phyloP scores from a whole-genome alignment of 192 early-diverging fungal genomes.

The Linnemannia zychae region DNA sequence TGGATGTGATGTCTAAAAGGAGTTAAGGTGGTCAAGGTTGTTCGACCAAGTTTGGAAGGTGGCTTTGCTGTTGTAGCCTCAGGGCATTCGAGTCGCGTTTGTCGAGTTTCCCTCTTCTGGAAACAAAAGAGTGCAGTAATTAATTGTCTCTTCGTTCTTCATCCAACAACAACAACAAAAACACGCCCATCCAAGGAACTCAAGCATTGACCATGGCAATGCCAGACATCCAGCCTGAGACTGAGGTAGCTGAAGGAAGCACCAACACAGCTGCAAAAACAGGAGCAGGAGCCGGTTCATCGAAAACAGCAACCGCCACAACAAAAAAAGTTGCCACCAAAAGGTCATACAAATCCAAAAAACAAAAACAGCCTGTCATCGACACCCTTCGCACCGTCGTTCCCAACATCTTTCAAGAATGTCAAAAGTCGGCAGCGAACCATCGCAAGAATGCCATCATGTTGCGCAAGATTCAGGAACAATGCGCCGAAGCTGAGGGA shows the following conservation, averaged over 20 bases:
- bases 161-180: background rate
- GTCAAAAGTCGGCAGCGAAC: conserved; percentile 72
- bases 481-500: conserved; percentile 60
- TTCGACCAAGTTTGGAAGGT: background rate
- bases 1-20: background rate
- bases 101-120: no score
- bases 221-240: conserved; percentile 20
- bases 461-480: conserved; percentile 79
- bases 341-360: conserved; percentile 44
- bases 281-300: background rate
- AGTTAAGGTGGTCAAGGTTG: background rate
- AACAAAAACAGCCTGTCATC: conserved; percentile 41
- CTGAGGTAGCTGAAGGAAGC: background rate
- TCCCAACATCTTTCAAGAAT: conserved; percentile 82
- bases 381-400: conserved; percentile 61
- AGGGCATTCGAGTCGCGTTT: background rate
- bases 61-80: conserved; percentile 28
- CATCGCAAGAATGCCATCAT: conserved; percentile 82
- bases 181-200: background rate
- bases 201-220: conserved; percentile 17
- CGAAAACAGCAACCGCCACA: background rate
- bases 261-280: background rate
- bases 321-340: background rate
- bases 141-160: background rate
- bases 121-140: no score